Conservation (phyloP, 2,329 filamentous ascomycete species). For the Trichocomaceae sp. region DNA sequence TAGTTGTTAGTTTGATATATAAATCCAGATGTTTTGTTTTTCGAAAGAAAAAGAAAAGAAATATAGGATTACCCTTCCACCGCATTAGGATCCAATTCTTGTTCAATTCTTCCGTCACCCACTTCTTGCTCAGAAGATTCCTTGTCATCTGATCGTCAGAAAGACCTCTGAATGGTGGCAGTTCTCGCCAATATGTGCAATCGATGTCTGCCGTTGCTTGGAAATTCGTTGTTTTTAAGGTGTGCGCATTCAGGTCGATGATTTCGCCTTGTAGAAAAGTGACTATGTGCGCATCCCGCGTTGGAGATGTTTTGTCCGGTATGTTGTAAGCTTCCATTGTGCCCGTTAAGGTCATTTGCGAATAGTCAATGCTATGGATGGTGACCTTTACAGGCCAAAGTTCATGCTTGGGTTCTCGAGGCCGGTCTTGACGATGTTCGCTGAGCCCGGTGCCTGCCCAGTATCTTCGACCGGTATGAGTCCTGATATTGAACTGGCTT, state of each 20-base stretch:
- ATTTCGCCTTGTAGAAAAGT: conserved; percentile 65
- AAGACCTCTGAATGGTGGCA: conserved; percentile 43
- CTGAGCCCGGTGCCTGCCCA: conserved; percentile 23
- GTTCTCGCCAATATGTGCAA: conserved; percentile 43
- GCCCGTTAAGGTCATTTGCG: conserved; percentile 56
- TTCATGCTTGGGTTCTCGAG: conserved; percentile 40
- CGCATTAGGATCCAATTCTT: conserved; percentile 46
- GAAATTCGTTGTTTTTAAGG: conserved; percentile 43
- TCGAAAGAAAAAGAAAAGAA: not conserved
- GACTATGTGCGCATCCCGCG: conserved; percentile 47
- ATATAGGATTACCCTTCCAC: conserved; percentile 40
- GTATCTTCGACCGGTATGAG: conserved; percentile 32
- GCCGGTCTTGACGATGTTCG: conserved; percentile 3
- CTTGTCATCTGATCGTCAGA: conserved; percentile 40
- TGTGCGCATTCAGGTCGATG: conserved; percentile 53
- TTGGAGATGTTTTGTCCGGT: conserved; percentile 44
- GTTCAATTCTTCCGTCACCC: conserved; percentile 36
- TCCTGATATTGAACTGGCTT: conserved; percentile 32
- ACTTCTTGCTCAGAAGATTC: conserved; percentile 40
- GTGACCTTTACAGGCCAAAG: conserved; percentile 63
- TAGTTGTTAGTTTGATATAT: not conserved
- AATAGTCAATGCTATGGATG: conserved; percentile 56
- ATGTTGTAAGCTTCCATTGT: conserved; percentile 67
- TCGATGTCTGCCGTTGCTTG: conserved; percentile 42
- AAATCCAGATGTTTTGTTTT: not conserved